Conservation (phyloP, 1,284 basidiomycete species). For the Ustilago cynodontis region DNA sequence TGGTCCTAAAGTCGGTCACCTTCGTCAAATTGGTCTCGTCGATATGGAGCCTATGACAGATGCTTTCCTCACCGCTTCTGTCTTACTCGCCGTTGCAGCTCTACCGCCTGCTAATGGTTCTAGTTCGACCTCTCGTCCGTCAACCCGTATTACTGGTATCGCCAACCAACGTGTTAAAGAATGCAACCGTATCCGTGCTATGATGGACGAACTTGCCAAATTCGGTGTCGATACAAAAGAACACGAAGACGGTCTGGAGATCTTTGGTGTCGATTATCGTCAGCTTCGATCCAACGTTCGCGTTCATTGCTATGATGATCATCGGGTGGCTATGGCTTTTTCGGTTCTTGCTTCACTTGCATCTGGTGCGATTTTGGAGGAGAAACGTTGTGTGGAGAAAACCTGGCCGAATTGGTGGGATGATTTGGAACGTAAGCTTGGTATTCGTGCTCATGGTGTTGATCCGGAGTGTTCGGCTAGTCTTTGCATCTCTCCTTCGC, state of each 20-base stretch:
- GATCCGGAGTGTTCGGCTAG: constrained; percentile 73
- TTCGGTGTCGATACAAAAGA: constrained; percentile 94
- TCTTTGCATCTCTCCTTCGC: constrained; percentile 57
- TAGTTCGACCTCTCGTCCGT: constrained; percentile 46
- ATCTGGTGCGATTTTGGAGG: constrained; percentile 85
- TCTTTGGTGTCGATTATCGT: constrained; percentile 82
- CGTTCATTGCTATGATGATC: constrained; percentile 96
- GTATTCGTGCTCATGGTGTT: constrained; percentile 86
- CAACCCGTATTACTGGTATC: constrained; percentile 89
- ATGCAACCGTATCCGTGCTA: constrained; percentile 94
- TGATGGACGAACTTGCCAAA: constrained; percentile 95
- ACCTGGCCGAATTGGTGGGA: constrained; percentile 99
- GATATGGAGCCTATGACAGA: constrained; percentile 99
- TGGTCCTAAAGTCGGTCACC: constrained; percentile 83
- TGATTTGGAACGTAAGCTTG: constrained; percentile 94
- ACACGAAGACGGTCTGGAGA: constrained; percentile 90
- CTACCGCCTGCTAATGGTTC: constrained; percentile 69
- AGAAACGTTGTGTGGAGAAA: constrained; percentile 98
- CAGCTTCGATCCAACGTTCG: constrained; percentile 75
- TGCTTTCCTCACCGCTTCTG: constrained; percentile 94
- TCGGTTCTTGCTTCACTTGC: constrained; percentile 82
- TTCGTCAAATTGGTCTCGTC: constrained; percentile 86
- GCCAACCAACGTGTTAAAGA: constrained; percentile 99
- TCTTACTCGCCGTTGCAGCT: constrained; percentile 81
- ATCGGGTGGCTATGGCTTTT: constrained; percentile 99